phyloP scores from a whole-genome alignment of 2,329 filamentous ascomycete genomes.

The Dryadomyces quercivorus region DNA sequence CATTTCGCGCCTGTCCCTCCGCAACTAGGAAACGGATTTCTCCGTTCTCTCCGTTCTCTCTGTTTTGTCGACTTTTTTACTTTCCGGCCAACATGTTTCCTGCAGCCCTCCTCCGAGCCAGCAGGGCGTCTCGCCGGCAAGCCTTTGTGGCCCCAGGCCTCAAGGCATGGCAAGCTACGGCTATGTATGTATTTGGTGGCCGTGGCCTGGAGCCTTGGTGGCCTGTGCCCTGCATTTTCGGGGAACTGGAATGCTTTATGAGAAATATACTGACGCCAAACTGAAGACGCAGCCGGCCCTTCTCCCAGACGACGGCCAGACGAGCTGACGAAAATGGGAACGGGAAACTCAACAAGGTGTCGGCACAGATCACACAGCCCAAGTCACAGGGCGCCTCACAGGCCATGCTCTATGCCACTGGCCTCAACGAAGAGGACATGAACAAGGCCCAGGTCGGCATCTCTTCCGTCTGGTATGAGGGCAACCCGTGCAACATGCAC shows the following conservation, averaged over 20 bases:
- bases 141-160: neutral
- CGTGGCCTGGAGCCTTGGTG: neutral
- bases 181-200: neutral
- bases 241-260: neutral
- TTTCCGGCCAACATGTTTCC: neutral
- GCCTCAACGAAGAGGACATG: conserved; percentile 75
- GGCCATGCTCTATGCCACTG: conserved; percentile 97
- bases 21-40: too few relatives aligned
- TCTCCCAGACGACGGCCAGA: conserved; percentile 37
- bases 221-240: too few relatives aligned
- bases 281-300: conserved; percentile 28
- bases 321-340: conserved; percentile 32
- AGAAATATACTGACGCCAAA: neutral
- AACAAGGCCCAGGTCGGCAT: conserved; percentile 96
- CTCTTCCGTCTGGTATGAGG: conserved; percentile 94
- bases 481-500: conserved; percentile 99
- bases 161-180: neutral
- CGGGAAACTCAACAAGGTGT: conserved; percentile 67
- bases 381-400: conserved; percentile 98
- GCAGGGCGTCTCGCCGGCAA: neutral
- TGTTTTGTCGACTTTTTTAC: neutral
- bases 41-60: too few relatives aligned
- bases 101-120: neutral
- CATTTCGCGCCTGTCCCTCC: neutral
- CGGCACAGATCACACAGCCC: conserved; percentile 78